These are phyloP conservation scores for Pisolithus thermaeus DNA, from an alignment of 1,284 basidiomycete genomes.

Conservation along the genomic window DNA sequence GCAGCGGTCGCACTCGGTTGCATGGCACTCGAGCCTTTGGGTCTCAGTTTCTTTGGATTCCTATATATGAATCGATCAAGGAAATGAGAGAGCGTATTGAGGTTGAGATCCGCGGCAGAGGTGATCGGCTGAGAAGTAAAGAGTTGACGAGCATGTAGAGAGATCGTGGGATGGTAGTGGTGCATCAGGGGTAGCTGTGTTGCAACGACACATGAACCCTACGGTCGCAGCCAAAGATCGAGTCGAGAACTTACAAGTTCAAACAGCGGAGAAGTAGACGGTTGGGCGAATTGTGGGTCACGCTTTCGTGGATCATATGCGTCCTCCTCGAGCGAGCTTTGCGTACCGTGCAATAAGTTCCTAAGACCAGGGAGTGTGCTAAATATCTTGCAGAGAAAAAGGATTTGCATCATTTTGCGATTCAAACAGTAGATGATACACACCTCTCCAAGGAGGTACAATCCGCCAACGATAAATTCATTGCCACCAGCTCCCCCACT, in stretches of 20 bases:
- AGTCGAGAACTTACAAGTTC: constrained; percentile 62
- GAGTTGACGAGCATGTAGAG: constrained; percentile 83
- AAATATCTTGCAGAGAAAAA: constrained; percentile 55
- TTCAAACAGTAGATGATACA: constrained; percentile 12
- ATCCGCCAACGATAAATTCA: constrained; percentile 87
- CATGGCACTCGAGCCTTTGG: constrained; percentile 86
- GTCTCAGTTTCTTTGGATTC: constrained; percentile 83
- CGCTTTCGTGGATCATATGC: constrained; percentile 85
- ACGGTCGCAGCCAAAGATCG: not conserved
- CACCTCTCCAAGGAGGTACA: constrained; percentile 72
- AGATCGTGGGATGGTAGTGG: constrained; percentile 91
- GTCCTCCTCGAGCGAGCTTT: constrained; percentile 36
- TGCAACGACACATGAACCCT: not conserved
- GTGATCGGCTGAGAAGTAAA: constrained; percentile 68
- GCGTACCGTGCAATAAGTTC: constrained; percentile 48
- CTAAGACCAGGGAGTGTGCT: constrained; percentile 67
- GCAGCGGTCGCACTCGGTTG: constrained; percentile 79
- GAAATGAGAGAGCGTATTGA: constrained; percentile 92
- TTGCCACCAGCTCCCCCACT: constrained; percentile 66
- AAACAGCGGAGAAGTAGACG: constrained; percentile 81
- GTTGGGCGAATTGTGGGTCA: constrained; percentile 86
- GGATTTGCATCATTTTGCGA: not conserved
- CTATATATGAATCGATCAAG: constrained; percentile 88
- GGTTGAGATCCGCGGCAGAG: constrained; percentile 81
- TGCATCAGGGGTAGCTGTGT: constrained; percentile 67